phyloP scores from a whole-genome alignment of 1,284 basidiomycete genomes.

The Tremellales sp. region DNA sequence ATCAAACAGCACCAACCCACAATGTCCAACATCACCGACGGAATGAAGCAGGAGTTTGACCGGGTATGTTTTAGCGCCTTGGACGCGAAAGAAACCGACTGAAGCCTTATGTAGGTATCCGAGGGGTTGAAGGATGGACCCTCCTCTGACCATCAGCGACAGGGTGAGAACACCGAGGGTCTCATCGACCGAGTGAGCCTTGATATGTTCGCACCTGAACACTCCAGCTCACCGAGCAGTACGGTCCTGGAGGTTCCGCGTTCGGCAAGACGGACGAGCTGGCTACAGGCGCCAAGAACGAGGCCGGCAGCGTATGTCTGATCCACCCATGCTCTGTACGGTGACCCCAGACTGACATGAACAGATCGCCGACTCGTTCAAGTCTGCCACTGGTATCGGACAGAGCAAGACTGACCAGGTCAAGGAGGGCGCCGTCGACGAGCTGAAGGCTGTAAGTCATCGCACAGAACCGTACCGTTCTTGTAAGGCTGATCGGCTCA shows the following conservation, averaged over 20 bases:
- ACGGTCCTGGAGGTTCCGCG: not conserved
- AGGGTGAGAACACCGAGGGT: not conserved
- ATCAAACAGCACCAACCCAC: not conserved
- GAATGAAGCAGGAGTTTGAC: not conserved
- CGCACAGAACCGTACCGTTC: too few species aligned
- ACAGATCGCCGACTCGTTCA: not conserved
- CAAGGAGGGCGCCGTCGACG: not conserved
- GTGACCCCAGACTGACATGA: not conserved
- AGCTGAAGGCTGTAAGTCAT: not conserved
- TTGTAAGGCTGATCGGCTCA: too few species aligned
- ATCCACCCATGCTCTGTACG: too few species aligned
- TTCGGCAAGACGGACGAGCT: not conserved
- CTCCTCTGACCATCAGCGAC: not conserved
- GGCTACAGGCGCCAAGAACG: not conserved
- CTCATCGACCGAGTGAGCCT: not conserved
- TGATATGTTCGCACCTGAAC: not conserved
- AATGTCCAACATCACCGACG: not conserved
- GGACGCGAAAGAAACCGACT: not conserved
- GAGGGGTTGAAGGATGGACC: not conserved
- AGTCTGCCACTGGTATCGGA: not conserved
- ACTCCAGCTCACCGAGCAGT: not conserved
- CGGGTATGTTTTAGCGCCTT: not conserved
- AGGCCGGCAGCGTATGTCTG: too few species aligned
- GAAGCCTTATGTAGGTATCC: not conserved
- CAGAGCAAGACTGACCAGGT: not conserved